A percentile compares a stretch with the other conserved stretches of the same genome.
Evolutionary conservation across 2,329 filamentous ascomycete species (phyloP).

Genomic region (Neonectria sp.): DNA sequence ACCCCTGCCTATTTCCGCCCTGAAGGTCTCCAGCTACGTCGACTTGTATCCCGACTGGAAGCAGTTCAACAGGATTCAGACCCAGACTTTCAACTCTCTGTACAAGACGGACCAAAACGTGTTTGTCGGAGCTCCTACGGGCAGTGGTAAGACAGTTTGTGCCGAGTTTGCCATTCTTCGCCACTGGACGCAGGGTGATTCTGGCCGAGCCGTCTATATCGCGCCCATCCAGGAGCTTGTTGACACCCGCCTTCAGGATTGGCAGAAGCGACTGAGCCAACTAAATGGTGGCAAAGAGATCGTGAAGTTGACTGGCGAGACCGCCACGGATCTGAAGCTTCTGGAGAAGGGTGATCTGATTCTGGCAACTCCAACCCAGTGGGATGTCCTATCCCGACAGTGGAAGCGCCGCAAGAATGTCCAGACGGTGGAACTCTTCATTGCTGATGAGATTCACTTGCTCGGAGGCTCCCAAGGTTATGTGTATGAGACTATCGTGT

Average conservation of each 20-base stretch:
- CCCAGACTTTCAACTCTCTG: constrained; percentile 95
- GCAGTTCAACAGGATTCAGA: constrained; percentile 97
- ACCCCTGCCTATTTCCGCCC: constrained; percentile 87
- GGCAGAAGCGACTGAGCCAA: constrained; percentile 82
- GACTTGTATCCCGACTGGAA: constrained; percentile 87
- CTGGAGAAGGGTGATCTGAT: constrained; percentile 91
- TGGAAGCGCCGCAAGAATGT: constrained; percentile 98
- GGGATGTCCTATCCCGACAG: constrained; percentile 95
- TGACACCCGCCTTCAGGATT: constrained; percentile 85
- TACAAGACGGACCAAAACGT: constrained; percentile 95
- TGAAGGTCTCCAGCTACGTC: constrained; percentile 89
- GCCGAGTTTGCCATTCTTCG: constrained; percentile 93
- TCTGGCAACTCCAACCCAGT: constrained; percentile 92
- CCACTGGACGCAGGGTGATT: constrained; percentile 77
- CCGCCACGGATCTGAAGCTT: constrained; percentile 89
- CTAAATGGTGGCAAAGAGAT: constrained; percentile 89
- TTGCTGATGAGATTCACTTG: constrained; percentile 96
- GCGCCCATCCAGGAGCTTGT: constrained; percentile 96
- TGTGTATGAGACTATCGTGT: constrained; percentile 97
- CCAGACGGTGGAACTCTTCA: constrained; percentile 89
- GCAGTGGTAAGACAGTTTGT: constrained; percentile 96
- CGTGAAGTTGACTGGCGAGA: constrained; percentile 94
- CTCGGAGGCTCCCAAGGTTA: constrained; percentile 89
- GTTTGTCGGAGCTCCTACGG: constrained; percentile 91
- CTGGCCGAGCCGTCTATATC: constrained; percentile 89